Conservation (phyloP, 495 filamentous ascomycete species). For the Daldinia vernicosa region DNA sequence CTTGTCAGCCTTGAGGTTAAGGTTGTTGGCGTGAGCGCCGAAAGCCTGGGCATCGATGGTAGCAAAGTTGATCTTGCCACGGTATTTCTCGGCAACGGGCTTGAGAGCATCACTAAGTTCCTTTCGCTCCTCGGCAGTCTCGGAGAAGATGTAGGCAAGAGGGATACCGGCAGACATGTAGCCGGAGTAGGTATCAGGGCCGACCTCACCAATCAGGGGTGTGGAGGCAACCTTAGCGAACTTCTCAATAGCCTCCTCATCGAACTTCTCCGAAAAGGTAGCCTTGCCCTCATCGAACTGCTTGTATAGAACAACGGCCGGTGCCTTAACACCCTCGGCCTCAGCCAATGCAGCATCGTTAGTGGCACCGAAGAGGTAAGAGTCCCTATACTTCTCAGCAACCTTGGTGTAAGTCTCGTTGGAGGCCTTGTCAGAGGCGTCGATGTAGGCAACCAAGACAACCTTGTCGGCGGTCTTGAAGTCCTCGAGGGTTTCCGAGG, state of each 20-base stretch:
- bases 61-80: constrained; percentile 92
- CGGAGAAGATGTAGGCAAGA: constrained; percentile 97
- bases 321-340: constrained; percentile 85
- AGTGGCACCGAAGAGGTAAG: constrained; percentile 89
- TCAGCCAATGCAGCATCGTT: constrained; percentile 85
- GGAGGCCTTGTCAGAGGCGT: constrained; percentile 82
- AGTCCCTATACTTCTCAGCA: constrained; percentile 86
- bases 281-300: constrained; percentile 96
- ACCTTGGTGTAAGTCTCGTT: constrained; percentile 81
- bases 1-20: constrained; percentile 94
- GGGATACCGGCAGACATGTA: constrained; percentile 97
- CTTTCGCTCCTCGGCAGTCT: constrained; percentile 88
- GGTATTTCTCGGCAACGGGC: constrained; percentile 74
- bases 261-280: constrained; percentile 81
- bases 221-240: constrained; percentile 88
- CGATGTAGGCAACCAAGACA: constrained; percentile 88
- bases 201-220: constrained; percentile 94
- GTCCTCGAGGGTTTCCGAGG: constrained; percentile 82
- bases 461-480: constrained; percentile 99
- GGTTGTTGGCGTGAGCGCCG: constrained; percentile 93
- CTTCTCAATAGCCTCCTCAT: constrained; percentile 74
- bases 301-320: constrained; percentile 95
- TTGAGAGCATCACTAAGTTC: constrained; percentile 72
- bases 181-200: constrained; percentile 94
- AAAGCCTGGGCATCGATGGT: constrained; percentile 97